These are phyloP conservation scores for Onygenales sp. DNA, from an alignment of 2,329 filamentous ascomycete genomes.

Conservation along the genomic window DNA sequence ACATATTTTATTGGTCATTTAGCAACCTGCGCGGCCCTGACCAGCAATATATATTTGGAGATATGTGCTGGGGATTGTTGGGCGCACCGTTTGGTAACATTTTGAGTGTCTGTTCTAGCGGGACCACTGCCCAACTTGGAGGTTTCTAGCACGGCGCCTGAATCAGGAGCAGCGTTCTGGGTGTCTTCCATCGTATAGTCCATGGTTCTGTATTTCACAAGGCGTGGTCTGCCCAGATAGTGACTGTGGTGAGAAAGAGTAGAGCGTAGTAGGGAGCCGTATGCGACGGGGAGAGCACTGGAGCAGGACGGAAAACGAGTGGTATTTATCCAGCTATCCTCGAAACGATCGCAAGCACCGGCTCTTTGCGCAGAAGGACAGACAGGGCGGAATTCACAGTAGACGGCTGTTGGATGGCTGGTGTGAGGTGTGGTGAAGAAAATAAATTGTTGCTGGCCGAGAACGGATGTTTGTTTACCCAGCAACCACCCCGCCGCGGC, in stretches of 20 bases:
- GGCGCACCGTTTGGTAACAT: conserved; percentile 65
- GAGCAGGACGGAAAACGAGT: neutral
- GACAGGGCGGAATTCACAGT: too few relatives aligned
- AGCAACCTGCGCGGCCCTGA: too few relatives aligned
- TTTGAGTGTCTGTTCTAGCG: conserved; percentile 57
- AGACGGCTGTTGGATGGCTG: neutral
- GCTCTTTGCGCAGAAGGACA: too few relatives aligned
- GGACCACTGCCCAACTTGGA: conserved; percentile 49
- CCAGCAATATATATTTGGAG: neutral
- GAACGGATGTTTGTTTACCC: conserved; percentile 10
- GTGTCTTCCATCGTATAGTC: conserved; percentile 50
- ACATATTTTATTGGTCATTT: too few relatives aligned
- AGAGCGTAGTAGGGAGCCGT: neutral
- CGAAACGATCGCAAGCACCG: too few relatives aligned
- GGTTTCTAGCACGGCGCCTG: conserved; percentile 41
- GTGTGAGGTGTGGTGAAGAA: conserved; percentile 1
- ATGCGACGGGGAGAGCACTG: neutral
- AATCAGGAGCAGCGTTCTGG: conserved; percentile 59
- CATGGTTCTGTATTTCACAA: conserved; percentile 26
- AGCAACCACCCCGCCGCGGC: conserved; percentile 6
- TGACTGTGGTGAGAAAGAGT: neutral
- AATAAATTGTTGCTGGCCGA: conserved; percentile 6
- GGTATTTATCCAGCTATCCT: neutral
- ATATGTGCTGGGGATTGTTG: neutral
- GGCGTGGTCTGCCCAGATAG: neutral